Conservation (phyloP, 495 filamentous ascomycete species). For the Penicillium antarcticum region DNA sequence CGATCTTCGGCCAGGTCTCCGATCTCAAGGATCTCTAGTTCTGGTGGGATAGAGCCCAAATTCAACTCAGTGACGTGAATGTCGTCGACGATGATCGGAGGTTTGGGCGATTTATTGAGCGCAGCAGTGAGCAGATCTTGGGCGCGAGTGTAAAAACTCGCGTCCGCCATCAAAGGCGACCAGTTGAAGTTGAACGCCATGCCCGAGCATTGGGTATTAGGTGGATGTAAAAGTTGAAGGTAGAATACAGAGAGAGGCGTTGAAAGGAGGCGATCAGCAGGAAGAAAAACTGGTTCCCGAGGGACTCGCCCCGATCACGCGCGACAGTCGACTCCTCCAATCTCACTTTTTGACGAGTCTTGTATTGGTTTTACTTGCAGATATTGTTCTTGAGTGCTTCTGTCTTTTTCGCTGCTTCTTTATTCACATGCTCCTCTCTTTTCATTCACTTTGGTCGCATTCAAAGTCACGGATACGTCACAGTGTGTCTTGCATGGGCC, state of each 20-base stretch:
- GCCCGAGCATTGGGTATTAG: slow-evolving; percentile 31
- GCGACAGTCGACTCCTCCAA: too few relatives aligned
- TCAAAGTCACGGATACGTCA: background rate
- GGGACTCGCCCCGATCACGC: background rate
- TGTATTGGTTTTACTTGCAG: background rate
- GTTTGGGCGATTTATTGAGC: slow-evolving; percentile 96
- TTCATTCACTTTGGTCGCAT: background rate
- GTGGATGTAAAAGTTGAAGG: background rate
- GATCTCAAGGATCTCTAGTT: slow-evolving; percentile 94
- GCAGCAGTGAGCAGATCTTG: slow-evolving; percentile 92
- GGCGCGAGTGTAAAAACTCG: slow-evolving; percentile 81
- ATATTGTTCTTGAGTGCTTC: background rate
- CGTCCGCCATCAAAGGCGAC: slow-evolving; percentile 96
- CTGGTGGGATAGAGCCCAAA: slow-evolving; percentile 84
- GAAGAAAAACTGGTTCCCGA: slow-evolving; percentile 10
- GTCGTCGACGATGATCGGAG: slow-evolving; percentile 98
- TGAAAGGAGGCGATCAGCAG: slow-evolving; percentile 3
- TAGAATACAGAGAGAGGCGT: slow-evolving; percentile 1
- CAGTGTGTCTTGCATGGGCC: slow-evolving; percentile 4
- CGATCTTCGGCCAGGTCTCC: slow-evolving; percentile 95
- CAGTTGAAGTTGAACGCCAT: slow-evolving; percentile 99
- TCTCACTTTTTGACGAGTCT: too few relatives aligned
- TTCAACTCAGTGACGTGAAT: slow-evolving; percentile 98
- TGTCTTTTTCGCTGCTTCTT: background rate
- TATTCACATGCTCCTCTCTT: background rate